Evolutionary conservation across 768 basidiomycete species (phyloP).

Genomic region (Agaricus sinodeliciosus): DNA sequence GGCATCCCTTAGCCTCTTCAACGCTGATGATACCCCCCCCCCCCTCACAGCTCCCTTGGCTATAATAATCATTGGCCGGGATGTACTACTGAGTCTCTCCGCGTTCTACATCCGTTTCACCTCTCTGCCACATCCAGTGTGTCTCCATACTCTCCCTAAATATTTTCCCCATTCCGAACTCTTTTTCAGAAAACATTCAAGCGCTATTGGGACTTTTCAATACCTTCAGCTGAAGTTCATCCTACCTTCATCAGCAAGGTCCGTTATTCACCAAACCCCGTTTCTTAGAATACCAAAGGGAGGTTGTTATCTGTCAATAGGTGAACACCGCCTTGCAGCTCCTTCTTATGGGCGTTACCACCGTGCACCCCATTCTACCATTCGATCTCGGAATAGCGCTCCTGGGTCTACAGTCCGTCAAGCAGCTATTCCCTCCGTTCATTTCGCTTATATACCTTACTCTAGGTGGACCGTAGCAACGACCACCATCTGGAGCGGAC

Average conservation of each 20-base stretch:
- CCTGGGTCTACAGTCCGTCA: conserved; percentile 67
- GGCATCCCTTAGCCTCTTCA: not conserved
- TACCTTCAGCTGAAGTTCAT: conserved; percentile 91
- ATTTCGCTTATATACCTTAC: conserved; percentile 3
- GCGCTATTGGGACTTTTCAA: conserved; percentile 94
- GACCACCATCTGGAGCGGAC: conserved; percentile 90
- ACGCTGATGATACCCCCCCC: not conserved
- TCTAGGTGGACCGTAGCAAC: conserved; percentile 77
- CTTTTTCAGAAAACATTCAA: conserved; percentile 72
- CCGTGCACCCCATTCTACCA: conserved; percentile 74
- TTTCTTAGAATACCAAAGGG: not conserved
- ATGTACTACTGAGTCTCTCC: conserved; percentile 76
- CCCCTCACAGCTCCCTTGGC: conserved; percentile 68
- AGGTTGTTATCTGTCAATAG: conserved; percentile 28
- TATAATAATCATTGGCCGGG: conserved; percentile 81
- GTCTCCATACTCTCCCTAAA: conserved; percentile 21
- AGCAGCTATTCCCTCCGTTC: not conserved
- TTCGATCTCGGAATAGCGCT: conserved; percentile 49
- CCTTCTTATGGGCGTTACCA: conserved; percentile 83
- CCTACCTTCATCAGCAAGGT: conserved; percentile 96
- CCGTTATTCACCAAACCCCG: not conserved
- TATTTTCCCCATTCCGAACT: not conserved
- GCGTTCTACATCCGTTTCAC: conserved; percentile 94
- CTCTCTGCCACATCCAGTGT: conserved; percentile 79
- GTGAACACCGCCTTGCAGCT: conserved; percentile 92